These are phyloP conservation scores for Colletotrichum gigasporum DNA, from an alignment of 2,329 filamentous ascomycete species.

Conservation along the genomic window DNA sequence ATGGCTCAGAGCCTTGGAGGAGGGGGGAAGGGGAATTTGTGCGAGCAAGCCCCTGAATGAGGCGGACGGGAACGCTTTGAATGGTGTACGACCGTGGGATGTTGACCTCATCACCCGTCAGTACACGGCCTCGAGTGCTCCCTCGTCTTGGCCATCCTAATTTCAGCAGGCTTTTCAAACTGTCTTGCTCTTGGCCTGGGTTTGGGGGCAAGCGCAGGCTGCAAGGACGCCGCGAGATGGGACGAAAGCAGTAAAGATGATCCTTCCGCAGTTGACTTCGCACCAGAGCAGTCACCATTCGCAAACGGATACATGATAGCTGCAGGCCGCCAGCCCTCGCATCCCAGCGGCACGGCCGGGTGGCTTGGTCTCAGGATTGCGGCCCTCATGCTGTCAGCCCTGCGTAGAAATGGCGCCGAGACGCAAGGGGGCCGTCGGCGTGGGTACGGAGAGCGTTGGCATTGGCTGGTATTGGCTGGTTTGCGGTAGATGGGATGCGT, in stretches of 20 bases:
- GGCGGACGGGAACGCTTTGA: slow-evolving; percentile 12
- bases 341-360: neutral
- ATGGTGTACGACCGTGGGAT: neutral
- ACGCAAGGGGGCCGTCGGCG: slow-evolving; percentile 12
- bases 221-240: neutral
- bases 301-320: neutral
- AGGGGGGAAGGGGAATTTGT: neutral
- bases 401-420: slow-evolving; percentile 22
- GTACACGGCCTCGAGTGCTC: neutral
- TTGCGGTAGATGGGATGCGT: neutral
- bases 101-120: slow-evolving; percentile 6
- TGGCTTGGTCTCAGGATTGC: neutral
- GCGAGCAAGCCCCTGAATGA: neutral
- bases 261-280: neutral
- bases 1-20: neutral
- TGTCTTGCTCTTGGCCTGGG: slow-evolving; percentile 15
- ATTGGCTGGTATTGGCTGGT: slow-evolving; percentile 11
- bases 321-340: slow-evolving; percentile 4
- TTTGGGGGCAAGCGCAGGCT: neutral
- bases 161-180: neutral
- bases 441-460: neutral
- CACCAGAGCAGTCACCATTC: neutral
- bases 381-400: slow-evolving; percentile 24
- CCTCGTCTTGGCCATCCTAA: neutral
- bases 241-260: slow-evolving; percentile 11